phyloP scores from a whole-genome alignment of 768 basidiomycete species.

The Coprinopsis marcescibilis region DNA sequence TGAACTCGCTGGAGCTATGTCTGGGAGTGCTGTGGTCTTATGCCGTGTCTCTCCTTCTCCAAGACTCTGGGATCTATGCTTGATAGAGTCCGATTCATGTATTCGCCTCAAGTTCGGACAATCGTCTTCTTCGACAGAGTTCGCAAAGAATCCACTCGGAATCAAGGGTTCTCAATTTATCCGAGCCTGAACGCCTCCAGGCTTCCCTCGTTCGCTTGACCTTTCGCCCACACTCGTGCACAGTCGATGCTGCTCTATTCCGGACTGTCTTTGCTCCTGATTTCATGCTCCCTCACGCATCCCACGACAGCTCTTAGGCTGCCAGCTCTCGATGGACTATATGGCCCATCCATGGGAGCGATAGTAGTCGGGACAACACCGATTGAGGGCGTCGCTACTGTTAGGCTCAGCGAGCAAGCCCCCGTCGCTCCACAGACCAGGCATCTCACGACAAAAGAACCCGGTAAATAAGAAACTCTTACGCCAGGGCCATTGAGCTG shows the following conservation, averaged over 20 bases:
- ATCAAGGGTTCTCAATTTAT: too few species aligned
- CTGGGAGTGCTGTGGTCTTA: too few species aligned
- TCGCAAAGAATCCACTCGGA: slow-evolving; percentile 4
- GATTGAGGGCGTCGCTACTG: slow-evolving; percentile 28
- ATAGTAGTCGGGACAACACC: slow-evolving; percentile 38
- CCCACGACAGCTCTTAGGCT: slow-evolving; percentile 23
- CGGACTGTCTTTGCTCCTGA: slow-evolving; percentile 13
- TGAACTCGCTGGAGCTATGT: too few species aligned
- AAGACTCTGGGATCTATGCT: too few species aligned
- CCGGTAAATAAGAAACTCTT: slow-evolving; percentile 1
- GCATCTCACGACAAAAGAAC: slow-evolving; percentile 11
- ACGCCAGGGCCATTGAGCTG: not conserved
- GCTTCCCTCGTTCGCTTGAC: too few species aligned
- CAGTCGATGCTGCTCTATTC: too few species aligned
- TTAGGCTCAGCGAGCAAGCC: not conserved
- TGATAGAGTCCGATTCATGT: not conserved
- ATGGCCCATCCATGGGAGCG: slow-evolving; percentile 30
- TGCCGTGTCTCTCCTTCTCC: too few species aligned
- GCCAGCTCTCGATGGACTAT: slow-evolving; percentile 39
- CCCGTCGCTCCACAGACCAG: not conserved
- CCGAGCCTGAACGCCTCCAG: too few species aligned
- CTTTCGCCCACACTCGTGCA: too few species aligned
- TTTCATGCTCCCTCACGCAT: slow-evolving; percentile 17
- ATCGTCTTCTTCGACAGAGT: slow-evolving; percentile 3
- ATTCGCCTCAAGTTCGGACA: slow-evolving; percentile 11